Evolutionary conservation across 2,329 filamentous ascomycete genomes (phyloP).

Genomic region (Diaporthe batatas): DNA sequence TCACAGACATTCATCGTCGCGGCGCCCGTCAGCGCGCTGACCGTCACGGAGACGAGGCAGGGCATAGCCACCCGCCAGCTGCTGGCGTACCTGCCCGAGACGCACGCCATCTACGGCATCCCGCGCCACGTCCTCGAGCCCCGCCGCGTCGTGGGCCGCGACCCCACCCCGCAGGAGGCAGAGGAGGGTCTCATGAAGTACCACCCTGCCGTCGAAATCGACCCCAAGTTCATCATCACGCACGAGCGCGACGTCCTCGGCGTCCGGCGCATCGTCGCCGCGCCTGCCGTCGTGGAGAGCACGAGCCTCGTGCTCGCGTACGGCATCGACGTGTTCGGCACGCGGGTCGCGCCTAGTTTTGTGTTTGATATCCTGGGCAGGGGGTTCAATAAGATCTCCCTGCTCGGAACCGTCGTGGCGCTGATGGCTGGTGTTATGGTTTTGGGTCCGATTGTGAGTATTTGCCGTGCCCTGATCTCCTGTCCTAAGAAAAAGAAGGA

Average conservation of each 20-base stretch:
- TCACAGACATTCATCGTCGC: constrained; percentile 86
- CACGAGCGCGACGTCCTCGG: constrained; percentile 87
- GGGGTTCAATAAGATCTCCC: constrained; percentile 90
- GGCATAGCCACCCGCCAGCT: constrained; percentile 89
- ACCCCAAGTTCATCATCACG: constrained; percentile 83
- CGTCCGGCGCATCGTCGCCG: constrained; percentile 78
- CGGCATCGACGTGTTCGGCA: constrained; percentile 90
- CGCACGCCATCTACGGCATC: constrained; percentile 82
- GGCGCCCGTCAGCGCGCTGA: constrained; percentile 81
- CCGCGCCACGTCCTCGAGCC: constrained; percentile 86
- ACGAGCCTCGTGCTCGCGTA: constrained; percentile 91
- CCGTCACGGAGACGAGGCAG: constrained; percentile 90
- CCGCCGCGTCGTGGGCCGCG: constrained; percentile 85
- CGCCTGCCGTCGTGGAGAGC: constrained; percentile 87
- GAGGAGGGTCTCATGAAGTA: constrained; percentile 89
- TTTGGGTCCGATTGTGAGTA: constrained; percentile 85
- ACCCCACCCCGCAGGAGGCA: constrained; percentile 81
- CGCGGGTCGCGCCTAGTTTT: constrained; percentile 86
- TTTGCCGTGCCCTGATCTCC: constrained; percentile 42
- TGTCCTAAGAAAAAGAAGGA: not conserved
- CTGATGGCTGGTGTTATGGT: constrained; percentile 81
- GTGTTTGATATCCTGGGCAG: constrained; percentile 94
- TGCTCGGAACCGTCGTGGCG: constrained; percentile 86
- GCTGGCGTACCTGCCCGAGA: constrained; percentile 80
- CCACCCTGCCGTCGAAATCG: constrained; percentile 81